Percentiles rank a stretch among this genome's conserved stretches.
Evolutionary conservation across 2,329 filamentous ascomycete genomes (phyloP).

Genomic region (Paracorniculantispora psalliotae): DNA sequence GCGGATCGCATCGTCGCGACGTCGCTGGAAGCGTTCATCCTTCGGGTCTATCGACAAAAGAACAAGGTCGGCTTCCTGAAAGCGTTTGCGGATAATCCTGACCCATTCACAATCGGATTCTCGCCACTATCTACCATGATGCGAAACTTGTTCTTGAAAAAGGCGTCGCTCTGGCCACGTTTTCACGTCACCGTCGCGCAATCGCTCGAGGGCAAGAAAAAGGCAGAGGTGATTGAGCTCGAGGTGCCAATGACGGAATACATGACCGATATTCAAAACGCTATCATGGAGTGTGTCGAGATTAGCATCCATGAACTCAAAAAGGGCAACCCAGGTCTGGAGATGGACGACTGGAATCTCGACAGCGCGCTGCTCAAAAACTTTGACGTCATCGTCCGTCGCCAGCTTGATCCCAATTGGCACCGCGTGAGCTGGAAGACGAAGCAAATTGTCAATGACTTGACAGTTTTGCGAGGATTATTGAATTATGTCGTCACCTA

Average conservation of each 20-base stretch:
- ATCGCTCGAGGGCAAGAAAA: conserved; percentile 84
- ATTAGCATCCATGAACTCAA: conserved; percentile 90
- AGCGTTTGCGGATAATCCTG: conserved; percentile 89
- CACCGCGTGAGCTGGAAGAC: conserved; percentile 94
- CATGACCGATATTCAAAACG: conserved; percentile 91
- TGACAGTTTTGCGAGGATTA: conserved; percentile 77
- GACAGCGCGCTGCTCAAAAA: conserved; percentile 89
- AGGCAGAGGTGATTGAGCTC: conserved; percentile 93
- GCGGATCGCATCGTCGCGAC: conserved; percentile 83
- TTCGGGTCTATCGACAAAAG: conserved; percentile 88
- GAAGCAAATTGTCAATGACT: conserved; percentile 85
- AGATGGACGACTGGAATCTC: conserved; percentile 95
- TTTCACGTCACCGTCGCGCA: conserved; percentile 89
- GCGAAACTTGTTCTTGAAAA: conserved; percentile 80
- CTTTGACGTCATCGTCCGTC: conserved; percentile 82
- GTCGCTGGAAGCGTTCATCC: conserved; percentile 88
- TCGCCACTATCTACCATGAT: conserved; percentile 85
- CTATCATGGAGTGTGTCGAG: conserved; percentile 93
- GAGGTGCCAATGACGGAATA: conserved; percentile 93
- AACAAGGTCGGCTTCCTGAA: conserved; percentile 94
- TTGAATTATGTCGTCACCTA: conserved; percentile 78
- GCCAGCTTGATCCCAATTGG: conserved; percentile 94
- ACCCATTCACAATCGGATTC: conserved; percentile 85
- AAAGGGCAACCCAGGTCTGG: conserved; percentile 81
- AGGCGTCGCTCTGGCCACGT: conserved; percentile 84